phyloP scores from a whole-genome alignment of 352 stramenopile species.

The Globisporangium spinosum region DNA sequence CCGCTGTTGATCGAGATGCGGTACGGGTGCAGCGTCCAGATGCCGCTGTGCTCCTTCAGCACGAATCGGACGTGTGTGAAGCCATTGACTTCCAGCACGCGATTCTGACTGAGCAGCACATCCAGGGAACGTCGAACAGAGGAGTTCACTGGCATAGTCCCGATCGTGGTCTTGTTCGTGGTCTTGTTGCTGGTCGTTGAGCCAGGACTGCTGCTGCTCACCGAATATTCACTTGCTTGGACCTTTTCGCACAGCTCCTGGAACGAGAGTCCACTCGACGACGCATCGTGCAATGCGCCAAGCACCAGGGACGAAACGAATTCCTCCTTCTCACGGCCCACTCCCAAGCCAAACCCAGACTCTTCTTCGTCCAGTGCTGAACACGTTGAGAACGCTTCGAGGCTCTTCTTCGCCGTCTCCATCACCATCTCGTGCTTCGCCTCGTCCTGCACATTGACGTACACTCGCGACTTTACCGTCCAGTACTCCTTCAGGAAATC shows the following conservation, averaged over 20 bases:
- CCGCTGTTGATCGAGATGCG: constrained; percentile 26
- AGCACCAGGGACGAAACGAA: neutral
- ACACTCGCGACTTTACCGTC: constrained; percentile 47
- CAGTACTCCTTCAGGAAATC: constrained; percentile 77
- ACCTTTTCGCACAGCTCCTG: constrained; percentile 3
- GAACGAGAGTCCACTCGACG: constrained; percentile 16
- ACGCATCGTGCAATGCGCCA: neutral
- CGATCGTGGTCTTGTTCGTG: neutral
- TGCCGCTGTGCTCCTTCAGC: constrained; percentile 31
- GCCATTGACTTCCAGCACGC: constrained; percentile 60
- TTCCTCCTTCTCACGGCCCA: neutral
- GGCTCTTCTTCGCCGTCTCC: constrained; percentile 16
- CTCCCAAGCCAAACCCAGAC: neutral
- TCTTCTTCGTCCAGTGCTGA: constrained; percentile 5
- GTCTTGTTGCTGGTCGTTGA: neutral
- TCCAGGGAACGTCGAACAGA: constrained; percentile 36
- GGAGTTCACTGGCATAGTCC: neutral
- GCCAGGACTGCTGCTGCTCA: too few relatives aligned
- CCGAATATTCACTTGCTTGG: neutral
- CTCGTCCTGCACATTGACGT: constrained; percentile 24
- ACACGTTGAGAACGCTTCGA: constrained; percentile 43
- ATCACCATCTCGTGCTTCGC: constrained; percentile 19
- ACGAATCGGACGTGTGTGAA: constrained; percentile 58
- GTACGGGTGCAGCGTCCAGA: constrained; percentile 68
- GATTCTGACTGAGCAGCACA: constrained; percentile 29